Conservation (phyloP, 2,329 filamentous ascomycete species). For the Colletotrichum falcatum region DNA sequence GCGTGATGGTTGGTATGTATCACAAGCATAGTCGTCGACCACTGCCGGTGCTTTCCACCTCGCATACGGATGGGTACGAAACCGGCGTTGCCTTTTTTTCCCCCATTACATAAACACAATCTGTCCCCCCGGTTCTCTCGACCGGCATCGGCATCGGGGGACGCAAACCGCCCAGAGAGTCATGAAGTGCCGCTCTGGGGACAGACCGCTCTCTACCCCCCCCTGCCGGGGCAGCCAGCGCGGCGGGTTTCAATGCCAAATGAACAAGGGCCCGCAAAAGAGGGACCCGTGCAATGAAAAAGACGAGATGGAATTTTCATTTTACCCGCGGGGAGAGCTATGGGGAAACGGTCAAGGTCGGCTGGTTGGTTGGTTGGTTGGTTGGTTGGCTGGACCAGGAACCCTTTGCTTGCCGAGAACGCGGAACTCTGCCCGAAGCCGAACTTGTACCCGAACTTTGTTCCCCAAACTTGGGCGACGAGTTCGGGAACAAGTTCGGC, state of each 20-base stretch:
- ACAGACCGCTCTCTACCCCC: background rate
- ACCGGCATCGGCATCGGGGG: background rate
- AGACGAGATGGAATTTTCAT: background rate
- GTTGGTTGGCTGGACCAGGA: background rate
- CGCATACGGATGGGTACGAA: too few relatives aligned
- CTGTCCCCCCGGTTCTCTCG: background rate
- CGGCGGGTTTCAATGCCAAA: background rate
- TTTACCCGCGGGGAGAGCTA: background rate
- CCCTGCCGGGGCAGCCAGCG: too few relatives aligned
- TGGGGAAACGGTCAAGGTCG: too few relatives aligned
- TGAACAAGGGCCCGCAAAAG: background rate
- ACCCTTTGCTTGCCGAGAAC: background rate
- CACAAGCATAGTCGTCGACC: background rate
- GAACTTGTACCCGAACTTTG: constrained; percentile 1
- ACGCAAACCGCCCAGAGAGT: background rate
- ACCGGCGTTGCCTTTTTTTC: too few relatives aligned
- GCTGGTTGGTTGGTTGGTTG: background rate
- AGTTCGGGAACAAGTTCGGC: constrained; percentile 5
- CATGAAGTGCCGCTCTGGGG: background rate
- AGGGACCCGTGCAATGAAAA: background rate
- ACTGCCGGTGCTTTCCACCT: background rate
- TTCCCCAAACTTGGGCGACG: background rate
- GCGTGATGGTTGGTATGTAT: too few relatives aligned
- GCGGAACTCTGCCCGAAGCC: constrained; percentile 2
- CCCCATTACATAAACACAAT: background rate